Conservation (phyloP, 257 asterid species). For the Misopates orontium region DNA sequence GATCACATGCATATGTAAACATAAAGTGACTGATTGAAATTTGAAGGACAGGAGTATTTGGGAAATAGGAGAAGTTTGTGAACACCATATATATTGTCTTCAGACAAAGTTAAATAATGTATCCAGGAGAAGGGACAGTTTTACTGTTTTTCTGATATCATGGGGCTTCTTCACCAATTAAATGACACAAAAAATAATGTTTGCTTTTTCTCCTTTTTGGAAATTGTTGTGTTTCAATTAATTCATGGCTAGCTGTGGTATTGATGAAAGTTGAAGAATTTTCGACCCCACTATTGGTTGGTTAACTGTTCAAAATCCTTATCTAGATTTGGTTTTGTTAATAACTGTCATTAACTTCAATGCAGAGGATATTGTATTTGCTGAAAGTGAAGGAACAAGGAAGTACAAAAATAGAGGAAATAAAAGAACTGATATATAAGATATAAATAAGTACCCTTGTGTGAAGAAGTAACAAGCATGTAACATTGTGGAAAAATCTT, state of each 20-base stretch:
- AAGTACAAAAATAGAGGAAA: too few species aligned
- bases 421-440: too few species aligned
- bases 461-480: conserved; percentile 1
- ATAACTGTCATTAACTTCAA: too few species aligned
- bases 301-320: neutral
- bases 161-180: conserved; percentile 22
- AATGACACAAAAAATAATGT: conserved; percentile 37
- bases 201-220: conserved; percentile 35
- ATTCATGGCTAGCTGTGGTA: neutral
- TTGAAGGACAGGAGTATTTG: neutral
- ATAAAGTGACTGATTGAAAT: too few species aligned
- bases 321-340: neutral
- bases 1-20: too few species aligned
- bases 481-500: neutral
- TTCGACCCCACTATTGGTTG: neutral
- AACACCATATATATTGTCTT: neutral
- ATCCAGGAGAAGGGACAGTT: conserved; percentile 30
- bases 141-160: conserved; percentile 11
- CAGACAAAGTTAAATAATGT: conserved; percentile 33
- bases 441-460: neutral
- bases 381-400: too few species aligned
- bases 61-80: neutral
- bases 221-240: conserved; percentile 32
- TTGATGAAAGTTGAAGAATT: conserved; percentile 23
- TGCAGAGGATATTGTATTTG: too few species aligned